Base-by-base conservation (phyloP, 176 grass and related monocot species). In the Musa schizocarpa region DNA sequence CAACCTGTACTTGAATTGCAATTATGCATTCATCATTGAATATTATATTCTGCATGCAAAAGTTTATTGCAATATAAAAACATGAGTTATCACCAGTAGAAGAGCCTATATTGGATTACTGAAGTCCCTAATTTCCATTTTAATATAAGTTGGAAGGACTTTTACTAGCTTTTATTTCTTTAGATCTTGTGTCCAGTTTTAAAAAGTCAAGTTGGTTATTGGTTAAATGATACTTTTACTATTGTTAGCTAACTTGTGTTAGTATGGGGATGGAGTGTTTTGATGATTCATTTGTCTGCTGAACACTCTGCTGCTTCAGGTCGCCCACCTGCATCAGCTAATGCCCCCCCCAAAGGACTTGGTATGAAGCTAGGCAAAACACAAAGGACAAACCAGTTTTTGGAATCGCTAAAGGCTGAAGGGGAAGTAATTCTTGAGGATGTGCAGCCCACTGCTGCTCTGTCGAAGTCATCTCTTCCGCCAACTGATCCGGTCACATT, bases 401-500 rank as follows among this genome's bases (percentile, higher is more conserved):
- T 96, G 20, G 85, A 89, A 71, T 92, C 89, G 65, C 75, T 96
- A 78, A 84, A 87, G 85, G 89, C 89, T 74, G 92, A 96, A 92
- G 89, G 89, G 81, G 92, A 96, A 87, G 76, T 89, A 43, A 92
- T 92, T 85, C 78, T 83, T 14, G 89, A 96, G 79, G 92, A 96
- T 55, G 81, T 51, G n/a, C 82, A 87, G 65, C 77, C 64, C 77
- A 68, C 26, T 68, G 26, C 13, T 17, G 65, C 26, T 25, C 65
- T 14, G 65, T 68, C 65, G 7, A 68, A 68, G 26, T 25, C 26
- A 13, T 68, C 65, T 68, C 65, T 68, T 68, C 65, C 26, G 13
- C 26, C 65, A 68, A 68, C 65, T 68, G 65, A 68, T 29, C 65
- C 65, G 6, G 26, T 68, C 22, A 68, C 65, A 8, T 68, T 68